Conservation (phyloP, 2,329 filamentous ascomycete genomes). For the Pyricularia sp. region DNA sequence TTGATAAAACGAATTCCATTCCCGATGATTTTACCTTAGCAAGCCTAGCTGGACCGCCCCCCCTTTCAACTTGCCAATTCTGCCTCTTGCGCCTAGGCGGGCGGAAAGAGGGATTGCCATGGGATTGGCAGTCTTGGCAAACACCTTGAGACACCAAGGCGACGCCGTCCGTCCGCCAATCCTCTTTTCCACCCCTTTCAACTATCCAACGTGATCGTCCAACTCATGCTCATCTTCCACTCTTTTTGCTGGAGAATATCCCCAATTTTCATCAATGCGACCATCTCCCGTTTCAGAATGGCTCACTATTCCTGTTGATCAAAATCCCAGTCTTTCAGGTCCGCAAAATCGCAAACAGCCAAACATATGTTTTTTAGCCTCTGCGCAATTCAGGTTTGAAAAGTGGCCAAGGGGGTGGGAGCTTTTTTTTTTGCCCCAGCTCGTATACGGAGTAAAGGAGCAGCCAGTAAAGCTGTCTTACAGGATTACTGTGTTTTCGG, state of each 20-base stretch:
- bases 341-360: neutral
- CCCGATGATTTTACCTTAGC: too few relatives aligned
- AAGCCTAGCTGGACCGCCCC: too few relatives aligned
- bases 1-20: neutral
- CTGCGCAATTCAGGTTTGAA: neutral
- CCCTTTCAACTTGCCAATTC: neutral
- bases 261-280: neutral
- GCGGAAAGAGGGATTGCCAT: slow-evolving; percentile 2
- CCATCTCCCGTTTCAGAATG: neutral
- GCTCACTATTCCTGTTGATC: neutral
- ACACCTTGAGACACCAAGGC: neutral
- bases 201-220: neutral
- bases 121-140: slow-evolving; percentile 2
- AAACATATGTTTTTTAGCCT: neutral
- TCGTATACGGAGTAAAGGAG: neutral
- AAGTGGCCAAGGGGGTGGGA: neutral
- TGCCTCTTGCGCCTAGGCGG: neutral
- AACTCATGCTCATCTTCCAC: neutral
- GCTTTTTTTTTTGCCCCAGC: neutral
- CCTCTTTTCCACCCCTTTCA: neutral
- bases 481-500: neutral
- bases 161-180: neutral
- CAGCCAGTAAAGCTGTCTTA: neutral
- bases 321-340: neutral
- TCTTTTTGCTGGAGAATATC: neutral